phyloP scores from a whole-genome alignment of 208 protist genomes.

The Leishmania turanica region DNA sequence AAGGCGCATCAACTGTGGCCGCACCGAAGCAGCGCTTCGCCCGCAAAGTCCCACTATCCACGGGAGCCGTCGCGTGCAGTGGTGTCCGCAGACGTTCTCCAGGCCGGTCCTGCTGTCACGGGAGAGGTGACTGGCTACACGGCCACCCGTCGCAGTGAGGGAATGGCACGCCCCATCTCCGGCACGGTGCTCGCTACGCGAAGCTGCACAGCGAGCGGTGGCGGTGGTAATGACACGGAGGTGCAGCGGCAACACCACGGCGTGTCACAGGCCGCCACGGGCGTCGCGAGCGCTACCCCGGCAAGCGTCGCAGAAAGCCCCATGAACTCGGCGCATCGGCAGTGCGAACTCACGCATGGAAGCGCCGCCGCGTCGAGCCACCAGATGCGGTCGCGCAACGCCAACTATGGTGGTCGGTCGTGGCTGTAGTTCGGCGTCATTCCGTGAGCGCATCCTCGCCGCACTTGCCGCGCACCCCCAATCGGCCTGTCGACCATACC shows the following conservation, averaged over 20 bases:
- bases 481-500: not conserved
- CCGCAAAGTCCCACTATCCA: not conserved
- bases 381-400: not conserved
- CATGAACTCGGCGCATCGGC: not conserved
- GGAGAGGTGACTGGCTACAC: not conserved
- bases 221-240: not conserved
- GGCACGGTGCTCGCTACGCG: not conserved
- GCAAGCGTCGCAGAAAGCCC: not conserved
- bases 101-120: not conserved
- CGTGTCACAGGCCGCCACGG: not conserved
- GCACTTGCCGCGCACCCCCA: not conserved
- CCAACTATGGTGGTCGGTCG: not conserved
- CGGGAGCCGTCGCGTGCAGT: not conserved
- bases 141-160: not conserved
- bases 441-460: not conserved
- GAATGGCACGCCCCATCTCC: not conserved
- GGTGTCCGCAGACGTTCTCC: not conserved
- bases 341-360: too few species aligned
- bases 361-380: not conserved
- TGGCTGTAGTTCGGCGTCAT: not conserved
- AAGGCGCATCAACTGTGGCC: not conserved
- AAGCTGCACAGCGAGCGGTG: not conserved
- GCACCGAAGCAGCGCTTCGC: not conserved
- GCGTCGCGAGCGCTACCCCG: not conserved
- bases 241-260: not conserved